These are phyloP conservation scores for Phytophthora macrochlamydospora DNA, from an alignment of 352 stramenopile species.

Conservation along the genomic window DNA sequence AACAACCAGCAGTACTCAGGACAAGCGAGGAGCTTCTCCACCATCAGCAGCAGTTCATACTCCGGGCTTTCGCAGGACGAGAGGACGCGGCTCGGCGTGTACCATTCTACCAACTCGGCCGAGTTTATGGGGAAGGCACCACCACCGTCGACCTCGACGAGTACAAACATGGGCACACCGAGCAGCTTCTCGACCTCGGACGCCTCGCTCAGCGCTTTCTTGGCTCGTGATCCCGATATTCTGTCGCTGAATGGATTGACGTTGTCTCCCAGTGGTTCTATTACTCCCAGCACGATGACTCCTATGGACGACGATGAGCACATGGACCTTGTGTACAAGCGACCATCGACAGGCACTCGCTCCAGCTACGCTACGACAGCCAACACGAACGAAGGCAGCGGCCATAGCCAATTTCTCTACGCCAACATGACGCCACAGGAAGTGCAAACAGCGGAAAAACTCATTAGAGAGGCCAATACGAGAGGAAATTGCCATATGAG, in stretches of 20 bases:
- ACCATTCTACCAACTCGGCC: slow-evolving; percentile 28
- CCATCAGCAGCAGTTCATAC: slow-evolving; percentile 50
- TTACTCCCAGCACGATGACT: slow-evolving; percentile 16
- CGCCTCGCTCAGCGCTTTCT: slow-evolving; percentile 36
- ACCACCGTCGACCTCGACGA: slow-evolving; percentile 5
- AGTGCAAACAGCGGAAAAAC: slow-evolving; percentile 14
- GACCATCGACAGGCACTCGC: slow-evolving; percentile 6
- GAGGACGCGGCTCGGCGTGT: slow-evolving; percentile 12
- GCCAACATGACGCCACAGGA: slow-evolving; percentile 32
- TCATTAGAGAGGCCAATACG: slow-evolving; percentile 14
- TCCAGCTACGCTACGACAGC: slow-evolving; percentile 31
- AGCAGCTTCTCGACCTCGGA: slow-evolving; percentile 40
- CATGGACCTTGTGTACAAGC: slow-evolving; percentile 19
- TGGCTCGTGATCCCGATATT: slow-evolving; percentile 46
- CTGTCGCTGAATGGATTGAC: slow-evolving; percentile 44
- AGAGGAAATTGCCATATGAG: slow-evolving; percentile 9
- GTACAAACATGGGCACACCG: slow-evolving; percentile 9
- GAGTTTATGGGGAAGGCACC: slow-evolving; percentile 27
- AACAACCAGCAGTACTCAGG: slow-evolving; percentile 18
- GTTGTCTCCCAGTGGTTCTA: slow-evolving; percentile 30
- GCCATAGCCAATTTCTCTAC: slow-evolving; percentile 36
- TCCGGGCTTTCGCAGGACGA: slow-evolving; percentile 46
- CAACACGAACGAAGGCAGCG: slow-evolving; percentile 35
- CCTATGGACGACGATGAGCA: slow-evolving; percentile 30
- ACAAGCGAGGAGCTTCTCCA: slow-evolving; percentile 55